These are phyloP conservation scores for Lichenothelia convexa DNA, from an alignment of 495 filamentous ascomycete genomes.

Conservation along the genomic window DNA sequence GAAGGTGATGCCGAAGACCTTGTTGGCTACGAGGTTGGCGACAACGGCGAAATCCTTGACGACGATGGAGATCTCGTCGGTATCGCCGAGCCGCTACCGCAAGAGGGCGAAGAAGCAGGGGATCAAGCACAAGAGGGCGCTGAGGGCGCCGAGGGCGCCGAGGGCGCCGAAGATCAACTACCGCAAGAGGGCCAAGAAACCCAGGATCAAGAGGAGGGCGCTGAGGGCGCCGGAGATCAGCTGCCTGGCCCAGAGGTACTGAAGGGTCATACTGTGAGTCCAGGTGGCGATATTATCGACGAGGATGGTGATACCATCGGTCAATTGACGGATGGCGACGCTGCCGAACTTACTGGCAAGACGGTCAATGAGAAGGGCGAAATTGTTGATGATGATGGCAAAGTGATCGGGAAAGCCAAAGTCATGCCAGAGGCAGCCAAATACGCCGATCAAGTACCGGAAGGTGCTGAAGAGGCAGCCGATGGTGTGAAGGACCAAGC, in stretches of 20 bases:
- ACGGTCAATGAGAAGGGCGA: conserved; percentile 25
- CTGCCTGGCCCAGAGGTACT: conserved; percentile 21
- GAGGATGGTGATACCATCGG: conserved; percentile 25
- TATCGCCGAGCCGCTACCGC: conserved; percentile 33
- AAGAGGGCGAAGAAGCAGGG: conserved; percentile 19
- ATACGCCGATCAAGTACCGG: conserved; percentile 10
- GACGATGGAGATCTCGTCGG: conserved; percentile 46
- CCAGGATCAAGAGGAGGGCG: conserved; percentile 9
- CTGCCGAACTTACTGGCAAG: conserved; percentile 19
- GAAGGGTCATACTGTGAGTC: conserved; percentile 19
- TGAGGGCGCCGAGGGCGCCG: conserved; percentile 7
- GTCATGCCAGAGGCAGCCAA: conserved; percentile 16
- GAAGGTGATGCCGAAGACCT: conserved; percentile 45
- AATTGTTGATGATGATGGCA: conserved; percentile 25
- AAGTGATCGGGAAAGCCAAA: conserved; percentile 23
- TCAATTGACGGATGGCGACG: conserved; percentile 20
- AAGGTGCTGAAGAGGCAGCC: conserved; percentile 13
- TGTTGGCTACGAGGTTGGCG: conserved; percentile 37
- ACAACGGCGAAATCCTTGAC: conserved; percentile 45
- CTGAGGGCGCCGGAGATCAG: conserved; percentile 10
- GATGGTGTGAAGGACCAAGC: conserved; percentile 9
- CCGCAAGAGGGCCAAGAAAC: conserved; percentile 9
- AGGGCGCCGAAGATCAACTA: conserved; percentile 13
- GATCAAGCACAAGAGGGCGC: too few species aligned
- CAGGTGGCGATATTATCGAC: conserved; percentile 23